Evolutionary conservation across 1,139 yeast species (phyloP).

Genomic region (Blastobotrys illinoisensis): DNA sequence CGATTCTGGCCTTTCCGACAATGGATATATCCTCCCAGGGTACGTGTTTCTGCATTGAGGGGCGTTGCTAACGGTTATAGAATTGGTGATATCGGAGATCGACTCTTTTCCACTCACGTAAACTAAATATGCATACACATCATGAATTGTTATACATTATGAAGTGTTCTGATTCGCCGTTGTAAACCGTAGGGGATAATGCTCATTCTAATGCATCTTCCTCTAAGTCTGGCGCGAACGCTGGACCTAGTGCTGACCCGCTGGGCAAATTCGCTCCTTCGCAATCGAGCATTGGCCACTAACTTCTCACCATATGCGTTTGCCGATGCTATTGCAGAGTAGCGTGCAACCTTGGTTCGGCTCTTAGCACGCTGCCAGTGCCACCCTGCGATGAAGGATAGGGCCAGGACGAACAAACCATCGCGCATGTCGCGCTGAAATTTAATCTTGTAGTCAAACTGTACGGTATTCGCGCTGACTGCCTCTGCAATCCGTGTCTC

Average conservation of each 20-base stretch:
- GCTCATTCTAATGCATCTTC: not conserved
- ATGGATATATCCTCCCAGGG: slow-evolving; percentile 34
- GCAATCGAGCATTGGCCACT: not conserved
- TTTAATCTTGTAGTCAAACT: not conserved
- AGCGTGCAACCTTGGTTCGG: not conserved
- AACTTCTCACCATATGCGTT: not conserved
- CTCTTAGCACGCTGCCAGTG: not conserved
- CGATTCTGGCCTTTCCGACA: slow-evolving; percentile 25
- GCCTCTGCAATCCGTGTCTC: not conserved
- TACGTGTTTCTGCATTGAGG: not conserved
- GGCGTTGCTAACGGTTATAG: not conserved
- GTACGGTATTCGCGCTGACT: not conserved
- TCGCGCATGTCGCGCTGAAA: not conserved
- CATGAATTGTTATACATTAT: no score
- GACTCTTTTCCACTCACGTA: slow-evolving; percentile 16
- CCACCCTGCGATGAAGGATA: not conserved
- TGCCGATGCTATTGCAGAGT: not conserved
- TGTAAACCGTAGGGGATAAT: not conserved
- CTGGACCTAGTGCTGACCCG: not conserved
- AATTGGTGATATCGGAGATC: slow-evolving; percentile 35
- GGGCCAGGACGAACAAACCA: not conserved
- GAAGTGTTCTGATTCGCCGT: not conserved
- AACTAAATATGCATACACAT: no score
- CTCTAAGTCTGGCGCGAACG: not conserved
- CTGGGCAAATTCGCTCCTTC: not conserved